Evolutionary conservation across 2,329 filamentous ascomycete genomes (phyloP).

Genomic region (Pseudopithomyces maydicus): DNA sequence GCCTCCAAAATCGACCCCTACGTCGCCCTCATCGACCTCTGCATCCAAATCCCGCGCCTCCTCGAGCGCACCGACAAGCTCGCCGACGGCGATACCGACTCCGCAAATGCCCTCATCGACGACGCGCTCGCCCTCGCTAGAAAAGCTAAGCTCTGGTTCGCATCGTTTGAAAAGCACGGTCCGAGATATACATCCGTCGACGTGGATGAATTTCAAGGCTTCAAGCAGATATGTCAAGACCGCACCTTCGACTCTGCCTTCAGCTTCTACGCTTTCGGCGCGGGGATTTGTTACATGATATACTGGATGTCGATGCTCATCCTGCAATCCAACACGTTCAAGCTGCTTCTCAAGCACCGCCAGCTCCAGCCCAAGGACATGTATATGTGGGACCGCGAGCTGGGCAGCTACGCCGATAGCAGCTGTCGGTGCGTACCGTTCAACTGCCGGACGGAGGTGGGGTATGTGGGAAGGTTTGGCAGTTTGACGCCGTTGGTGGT

Average conservation of each 20-base stretch:
- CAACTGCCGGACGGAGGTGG: constrained; percentile 31
- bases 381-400: constrained; percentile 38
- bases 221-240: constrained; percentile 32
- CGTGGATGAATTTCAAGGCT: constrained; percentile 29
- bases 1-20: constrained; percentile 40
- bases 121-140: constrained; percentile 32
- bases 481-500: constrained; percentile 41
- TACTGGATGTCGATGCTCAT: constrained; percentile 46
- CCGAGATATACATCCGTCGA: constrained; percentile 34
- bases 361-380: constrained; percentile 35
- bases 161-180: constrained; percentile 34
- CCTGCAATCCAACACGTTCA: constrained; percentile 41
- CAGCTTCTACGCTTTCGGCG: constrained; percentile 38
- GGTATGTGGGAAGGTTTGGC: constrained; percentile 40
- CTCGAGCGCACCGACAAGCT: constrained; percentile 39
- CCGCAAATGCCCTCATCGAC: constrained; percentile 30
- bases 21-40: constrained; percentile 38
- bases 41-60: constrained; percentile 40
- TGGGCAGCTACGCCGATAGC: constrained; percentile 35
- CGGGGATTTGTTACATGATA: constrained; percentile 40
- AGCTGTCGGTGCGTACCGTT: constrained; percentile 42
- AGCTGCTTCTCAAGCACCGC: constrained; percentile 27
- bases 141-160: constrained; percentile 36
- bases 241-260: constrained; percentile 35
- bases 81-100: constrained; percentile 6